Percentiles rank a stretch among this genome's conserved stretches.
Conservation (phyloP, 2,329 filamentous ascomycete genomes). For the Penicillium sp. region DNA sequence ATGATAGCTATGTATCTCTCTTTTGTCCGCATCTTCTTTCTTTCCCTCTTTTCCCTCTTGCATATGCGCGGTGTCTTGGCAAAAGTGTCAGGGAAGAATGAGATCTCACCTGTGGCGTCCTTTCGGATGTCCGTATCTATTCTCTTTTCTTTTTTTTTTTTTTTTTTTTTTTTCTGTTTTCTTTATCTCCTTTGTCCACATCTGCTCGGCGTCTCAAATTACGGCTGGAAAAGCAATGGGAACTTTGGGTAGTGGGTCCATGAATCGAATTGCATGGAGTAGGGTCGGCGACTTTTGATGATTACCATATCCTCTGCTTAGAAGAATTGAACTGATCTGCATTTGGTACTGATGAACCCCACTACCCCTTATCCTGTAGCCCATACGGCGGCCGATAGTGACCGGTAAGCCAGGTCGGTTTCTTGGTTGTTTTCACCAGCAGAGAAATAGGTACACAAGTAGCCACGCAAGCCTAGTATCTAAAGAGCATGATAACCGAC, state of each 20-base stretch:
- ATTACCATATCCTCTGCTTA: conserved; percentile 24
- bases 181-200: conserved; percentile 11
- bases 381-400: no score
- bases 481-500: no score
- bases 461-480: no score
- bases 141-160: conserved; percentile 7
- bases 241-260: neutral
- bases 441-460: no score
- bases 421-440: no score
- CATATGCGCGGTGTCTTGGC: conserved; percentile 10
- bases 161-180: conserved; percentile 15
- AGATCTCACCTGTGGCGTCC: conserved; percentile 1
- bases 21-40: conserved; percentile 6
- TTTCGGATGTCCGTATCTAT: neutral
- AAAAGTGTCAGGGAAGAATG: conserved; percentile 5
- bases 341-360: conserved; percentile 3
- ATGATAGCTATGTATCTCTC: conserved; percentile 11
- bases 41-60: neutral
- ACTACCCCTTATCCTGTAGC: neutral
- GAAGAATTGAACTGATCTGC: conserved; percentile 21
- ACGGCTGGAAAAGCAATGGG: conserved; percentile 20
- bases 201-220: conserved; percentile 25
- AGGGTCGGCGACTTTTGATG: conserved; percentile 24
- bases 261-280: conserved; percentile 25
- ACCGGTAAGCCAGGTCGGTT: no score